These are phyloP conservation scores for Tulasnella calospora DNA, from an alignment of 768 basidiomycete genomes.

Conservation along the genomic window DNA sequence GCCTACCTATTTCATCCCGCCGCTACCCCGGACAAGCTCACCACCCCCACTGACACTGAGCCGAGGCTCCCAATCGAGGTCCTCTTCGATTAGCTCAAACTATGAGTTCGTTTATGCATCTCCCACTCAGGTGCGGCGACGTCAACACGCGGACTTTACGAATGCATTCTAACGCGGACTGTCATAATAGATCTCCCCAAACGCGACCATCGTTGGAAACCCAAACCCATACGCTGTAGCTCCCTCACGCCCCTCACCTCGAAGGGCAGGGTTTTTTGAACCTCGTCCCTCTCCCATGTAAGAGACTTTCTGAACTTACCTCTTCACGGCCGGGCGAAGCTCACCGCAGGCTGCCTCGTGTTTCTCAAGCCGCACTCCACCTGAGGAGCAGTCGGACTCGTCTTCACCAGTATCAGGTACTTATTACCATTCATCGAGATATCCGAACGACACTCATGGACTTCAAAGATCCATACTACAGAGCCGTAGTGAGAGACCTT, in stretches of 20 bases:
- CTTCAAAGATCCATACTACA: background rate
- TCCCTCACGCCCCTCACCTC: background rate
- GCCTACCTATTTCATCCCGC: background rate
- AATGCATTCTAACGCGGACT: background rate
- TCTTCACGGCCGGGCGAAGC: background rate
- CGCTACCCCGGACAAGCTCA: background rate
- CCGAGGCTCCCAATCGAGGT: background rate
- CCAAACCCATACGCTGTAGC: background rate
- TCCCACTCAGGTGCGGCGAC: background rate
- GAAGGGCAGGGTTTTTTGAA: background rate
- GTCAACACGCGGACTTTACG: background rate
- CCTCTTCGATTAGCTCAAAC: background rate
- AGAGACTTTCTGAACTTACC: background rate
- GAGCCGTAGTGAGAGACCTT: background rate
- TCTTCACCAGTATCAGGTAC: background rate
- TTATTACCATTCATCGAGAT: background rate
- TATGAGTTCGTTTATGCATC: background rate
- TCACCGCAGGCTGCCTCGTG: background rate
- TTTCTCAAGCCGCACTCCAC: background rate
- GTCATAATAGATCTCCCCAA: background rate
- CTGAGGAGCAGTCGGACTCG: constrained; percentile 1
- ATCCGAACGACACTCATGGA: background rate
- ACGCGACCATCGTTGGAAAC: background rate
- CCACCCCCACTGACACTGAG: background rate
- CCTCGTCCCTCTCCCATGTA: background rate